Conservation (phyloP, 768 basidiomycete genomes). For the Calocera viscosa region DNA sequence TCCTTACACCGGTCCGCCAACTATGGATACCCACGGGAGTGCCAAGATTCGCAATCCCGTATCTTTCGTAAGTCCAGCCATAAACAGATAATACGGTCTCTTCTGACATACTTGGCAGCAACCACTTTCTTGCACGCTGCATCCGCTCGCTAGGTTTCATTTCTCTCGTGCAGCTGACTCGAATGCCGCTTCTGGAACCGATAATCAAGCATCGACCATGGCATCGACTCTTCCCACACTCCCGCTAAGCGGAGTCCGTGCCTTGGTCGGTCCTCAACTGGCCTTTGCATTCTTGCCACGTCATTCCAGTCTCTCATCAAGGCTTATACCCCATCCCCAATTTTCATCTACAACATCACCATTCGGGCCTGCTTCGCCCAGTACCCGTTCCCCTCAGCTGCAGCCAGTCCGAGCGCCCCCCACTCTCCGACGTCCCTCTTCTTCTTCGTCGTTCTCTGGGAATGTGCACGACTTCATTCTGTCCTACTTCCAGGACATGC, state of each 20-base stretch:
- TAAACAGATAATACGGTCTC: neutral
- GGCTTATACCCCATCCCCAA: constrained; percentile 7
- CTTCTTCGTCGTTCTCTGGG: neutral
- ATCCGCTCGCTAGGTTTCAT: neutral
- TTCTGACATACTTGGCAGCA: neutral
- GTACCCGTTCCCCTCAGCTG: neutral
- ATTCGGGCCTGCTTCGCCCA: neutral
- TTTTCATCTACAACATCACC: neutral
- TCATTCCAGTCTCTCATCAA: neutral
- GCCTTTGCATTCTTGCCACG: neutral
- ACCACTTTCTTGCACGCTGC: neutral
- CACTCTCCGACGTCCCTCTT: neutral
- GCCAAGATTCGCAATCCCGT: neutral
- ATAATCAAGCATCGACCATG: neutral
- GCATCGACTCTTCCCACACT: neutral
- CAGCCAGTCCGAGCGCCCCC: neutral
- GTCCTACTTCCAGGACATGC: constrained; percentile 42
- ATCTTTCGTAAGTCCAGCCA: neutral
- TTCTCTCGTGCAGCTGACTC: neutral
- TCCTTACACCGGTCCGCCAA: neutral
- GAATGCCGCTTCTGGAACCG: neutral
- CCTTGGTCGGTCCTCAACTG: neutral
- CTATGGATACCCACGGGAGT: neutral
- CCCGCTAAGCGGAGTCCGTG: neutral
- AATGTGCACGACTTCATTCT: neutral